Base-by-base conservation (phyloP, 2,329 filamentous ascomycete genomes). In the Coleophoma eucalyptorum region DNA sequence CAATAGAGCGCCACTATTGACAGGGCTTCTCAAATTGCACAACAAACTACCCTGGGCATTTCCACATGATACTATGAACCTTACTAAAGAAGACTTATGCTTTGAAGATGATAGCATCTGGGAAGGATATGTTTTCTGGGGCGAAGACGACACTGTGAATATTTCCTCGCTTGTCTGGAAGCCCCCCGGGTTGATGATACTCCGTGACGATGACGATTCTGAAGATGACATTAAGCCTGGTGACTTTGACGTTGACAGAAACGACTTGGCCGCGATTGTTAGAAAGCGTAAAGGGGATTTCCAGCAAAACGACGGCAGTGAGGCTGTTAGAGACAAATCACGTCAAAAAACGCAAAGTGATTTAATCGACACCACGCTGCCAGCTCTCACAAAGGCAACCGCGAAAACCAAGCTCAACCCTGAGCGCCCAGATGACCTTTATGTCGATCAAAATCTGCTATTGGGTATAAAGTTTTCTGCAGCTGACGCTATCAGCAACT, bases 81-180 rank as follows among this genome's bases (percentile, higher is more conserved):
- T 26, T 8, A 26, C 10, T 8, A 8, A 26, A 6, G 56, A 68
- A 0, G 66, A 73, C 13, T 70, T 72, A 46, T 57, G 75, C 4
- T 66, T 70, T 35, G 69, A 69, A 16, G 68, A 74, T 52, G 66
- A 69, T 4, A 64, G 67, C 0, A 49, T 72, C 5, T 61, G 56
- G 21, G 58, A 68, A 32, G 62, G 69, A 32, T 58, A 78, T 7
- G 35, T 73, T 1, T 59, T 54, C 3, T 46, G 64, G 4, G 57
- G 50, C 3, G 50, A 55, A 1, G 64, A 67, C 19, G 43, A 52
- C 5, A 45, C 65, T 4, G 61, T 73, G 3, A 68, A 72, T 31
- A 72, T 73, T 32, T 65, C 68, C 5, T 59, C 60, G 4, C 58
- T 76, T 20, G 66, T 72, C 3, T 79, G 75, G 72, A 80, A 79